A percentile compares a stretch with the other conserved stretches of the same genome.
Evolutionary conservation across 345 rosid genomes (phyloP).

Genomic region (Camelina neglecta): DNA sequence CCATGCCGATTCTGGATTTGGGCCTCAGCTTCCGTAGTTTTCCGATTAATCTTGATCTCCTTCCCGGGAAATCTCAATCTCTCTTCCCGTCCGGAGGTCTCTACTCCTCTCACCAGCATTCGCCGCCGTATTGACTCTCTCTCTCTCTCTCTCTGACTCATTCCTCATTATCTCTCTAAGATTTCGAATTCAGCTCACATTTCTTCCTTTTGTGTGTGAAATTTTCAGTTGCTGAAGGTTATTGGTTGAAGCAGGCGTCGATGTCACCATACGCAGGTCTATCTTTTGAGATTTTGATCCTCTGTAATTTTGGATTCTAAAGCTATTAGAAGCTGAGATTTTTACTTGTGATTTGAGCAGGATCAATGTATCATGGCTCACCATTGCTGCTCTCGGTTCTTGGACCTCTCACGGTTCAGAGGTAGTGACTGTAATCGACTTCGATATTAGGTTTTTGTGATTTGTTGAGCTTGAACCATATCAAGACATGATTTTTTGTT

Average conservation of each 20-base stretch:
- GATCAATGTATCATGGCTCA: slow-evolving; percentile 98
- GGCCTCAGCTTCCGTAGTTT: slow-evolving; percentile 50
- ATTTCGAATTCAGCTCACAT: slow-evolving; percentile 1
- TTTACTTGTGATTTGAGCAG: slow-evolving; percentile 44
- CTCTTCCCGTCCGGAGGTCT: slow-evolving; percentile 89
- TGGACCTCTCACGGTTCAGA: slow-evolving; percentile 78
- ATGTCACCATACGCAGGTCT: slow-evolving; percentile 94
- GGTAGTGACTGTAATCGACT: slow-evolving; percentile 46
- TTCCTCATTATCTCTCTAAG: background rate
- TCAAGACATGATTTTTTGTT: background rate
- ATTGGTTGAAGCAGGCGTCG: slow-evolving; percentile 90
- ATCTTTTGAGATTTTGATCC: slow-evolving; percentile 26
- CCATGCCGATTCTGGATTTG: slow-evolving; percentile 58
- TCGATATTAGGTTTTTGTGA: slow-evolving; percentile 1
- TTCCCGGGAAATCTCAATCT: slow-evolving; percentile 67
- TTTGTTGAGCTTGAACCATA: background rate
- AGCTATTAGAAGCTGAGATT: background rate
- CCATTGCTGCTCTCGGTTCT: slow-evolving; percentile 79
- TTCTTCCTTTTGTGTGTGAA: slow-evolving; percentile 12
- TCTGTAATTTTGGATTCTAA: background rate
- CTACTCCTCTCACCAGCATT: slow-evolving; percentile 93
- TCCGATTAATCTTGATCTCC: slow-evolving; percentile 61
- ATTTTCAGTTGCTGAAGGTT: slow-evolving; percentile 85
- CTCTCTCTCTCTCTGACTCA: slow-evolving; percentile 17
- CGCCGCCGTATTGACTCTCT: slow-evolving; percentile 73